phyloP scores from a whole-genome alignment of 108 stramenopile species.

The Poteriospumella lacustris region DNA sequence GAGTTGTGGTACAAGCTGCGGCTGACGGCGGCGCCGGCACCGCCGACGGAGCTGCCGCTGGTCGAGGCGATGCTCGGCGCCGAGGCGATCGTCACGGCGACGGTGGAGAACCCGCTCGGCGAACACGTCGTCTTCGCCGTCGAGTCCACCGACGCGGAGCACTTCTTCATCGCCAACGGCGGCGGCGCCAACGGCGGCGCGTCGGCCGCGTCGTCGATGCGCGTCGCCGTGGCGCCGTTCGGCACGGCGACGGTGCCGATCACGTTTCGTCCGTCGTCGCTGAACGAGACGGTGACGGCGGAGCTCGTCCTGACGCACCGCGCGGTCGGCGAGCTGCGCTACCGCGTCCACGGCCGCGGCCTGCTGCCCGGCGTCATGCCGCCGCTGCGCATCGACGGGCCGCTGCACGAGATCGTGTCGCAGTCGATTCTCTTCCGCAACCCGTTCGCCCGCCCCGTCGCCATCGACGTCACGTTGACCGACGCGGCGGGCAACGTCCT shows the following conservation, averaged over 20 bases:
- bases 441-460: slow-evolving; percentile 53
- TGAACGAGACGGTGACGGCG: slow-evolving; percentile 35
- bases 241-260: slow-evolving; percentile 25
- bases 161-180: slow-evolving; percentile 43
- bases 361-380: slow-evolving; percentile 52
- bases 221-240: slow-evolving; percentile 41
- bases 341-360: slow-evolving; percentile 44
- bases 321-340: slow-evolving; percentile 50
- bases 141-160: slow-evolving; percentile 38
- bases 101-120: slow-evolving; percentile 54
- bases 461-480: slow-evolving; percentile 39
- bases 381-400: slow-evolving; percentile 23
- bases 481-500: neutral
- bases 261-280: slow-evolving; percentile 44
- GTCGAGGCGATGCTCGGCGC: slow-evolving; percentile 44
- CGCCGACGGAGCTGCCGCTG: slow-evolving; percentile 32
- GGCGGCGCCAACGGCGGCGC: slow-evolving; percentile 34
- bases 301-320: slow-evolving; percentile 35
- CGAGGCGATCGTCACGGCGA: slow-evolving; percentile 4
- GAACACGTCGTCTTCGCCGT: slow-evolving; percentile 36
- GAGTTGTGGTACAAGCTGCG: slow-evolving; percentile 60
- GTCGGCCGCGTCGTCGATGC: neutral
- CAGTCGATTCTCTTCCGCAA: slow-evolving; percentile 51
- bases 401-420: slow-evolving; percentile 29
- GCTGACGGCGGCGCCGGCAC: slow-evolving; percentile 44